A percentile compares a stretch with the other conserved stretches of the same genome.
Evolutionary conservation across 2,329 filamentous ascomycete species (phyloP).

Genomic region (Verticillium klebahnii): DNA sequence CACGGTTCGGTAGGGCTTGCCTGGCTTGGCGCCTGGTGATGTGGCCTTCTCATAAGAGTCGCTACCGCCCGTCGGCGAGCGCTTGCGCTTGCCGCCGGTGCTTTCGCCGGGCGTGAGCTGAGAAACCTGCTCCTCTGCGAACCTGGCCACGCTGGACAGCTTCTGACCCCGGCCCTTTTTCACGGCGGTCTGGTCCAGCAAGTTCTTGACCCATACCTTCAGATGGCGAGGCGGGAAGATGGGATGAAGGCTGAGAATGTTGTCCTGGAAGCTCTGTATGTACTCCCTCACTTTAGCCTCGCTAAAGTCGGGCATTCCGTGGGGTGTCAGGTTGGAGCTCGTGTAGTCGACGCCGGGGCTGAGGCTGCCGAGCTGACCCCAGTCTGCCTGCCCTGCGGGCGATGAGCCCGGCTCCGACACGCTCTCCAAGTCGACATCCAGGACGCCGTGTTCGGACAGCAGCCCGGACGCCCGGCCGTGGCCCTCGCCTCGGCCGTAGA

Average conservation of each 20-base stretch:
- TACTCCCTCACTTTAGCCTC: conserved; percentile 46
- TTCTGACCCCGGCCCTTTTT: conserved; percentile 4
- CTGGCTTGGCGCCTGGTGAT: conserved; percentile 28
- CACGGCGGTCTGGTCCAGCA: conserved; percentile 43
- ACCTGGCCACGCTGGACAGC: conserved; percentile 19
- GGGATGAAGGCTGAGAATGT: conserved; percentile 63
- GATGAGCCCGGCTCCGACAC: conserved; percentile 46
- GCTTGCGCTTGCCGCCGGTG: conserved; percentile 45
- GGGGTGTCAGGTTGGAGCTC: conserved; percentile 32
- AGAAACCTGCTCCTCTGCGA: conserved; percentile 22
- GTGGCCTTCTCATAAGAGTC: conserved; percentile 11
- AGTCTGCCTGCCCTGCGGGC: conserved; percentile 50
- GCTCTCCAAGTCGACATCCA: conserved; percentile 41
- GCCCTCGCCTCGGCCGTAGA: conserved; percentile 78
- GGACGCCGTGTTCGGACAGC: conserved; percentile 27
- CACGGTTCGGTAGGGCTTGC: conserved; percentile 60
- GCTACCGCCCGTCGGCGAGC: conserved; percentile 32
- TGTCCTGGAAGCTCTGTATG: conserved; percentile 52
- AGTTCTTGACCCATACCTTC: conserved; percentile 46
- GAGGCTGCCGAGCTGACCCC: conserved; percentile 53
- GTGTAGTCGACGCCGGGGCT: conserved; percentile 35
- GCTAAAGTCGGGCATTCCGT: conserved; percentile 52
- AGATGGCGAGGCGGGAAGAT: conserved; percentile 52
- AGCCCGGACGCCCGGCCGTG: conserved; percentile 32
- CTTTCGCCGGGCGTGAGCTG: not conserved